Evolutionary conservation across 179 eudicot genomes (phyloP), one percentile per base, ranked within the genome.

Genomic region (Gypsophila paniculata): DNA sequence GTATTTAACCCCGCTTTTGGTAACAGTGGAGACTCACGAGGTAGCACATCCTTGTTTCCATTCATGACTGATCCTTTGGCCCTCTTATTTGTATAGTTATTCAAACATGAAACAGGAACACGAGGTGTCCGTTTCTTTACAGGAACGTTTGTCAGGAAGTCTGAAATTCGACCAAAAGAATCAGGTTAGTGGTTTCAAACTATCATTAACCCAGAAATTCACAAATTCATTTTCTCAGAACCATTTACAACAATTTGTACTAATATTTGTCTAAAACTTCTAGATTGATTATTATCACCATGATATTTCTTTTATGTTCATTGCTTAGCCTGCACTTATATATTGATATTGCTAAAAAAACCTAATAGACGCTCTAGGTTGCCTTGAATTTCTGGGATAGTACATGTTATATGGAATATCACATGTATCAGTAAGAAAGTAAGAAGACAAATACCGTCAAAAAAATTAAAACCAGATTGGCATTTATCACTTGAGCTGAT

Each of bases 91-190:
- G 86, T 80, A 87, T 65, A 76, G 51, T 42, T 72, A 69, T 77
- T 79, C 42, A 69, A 55, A 19, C 22, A 51, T 39, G 83, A 74
- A 73, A 94, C 86, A 59, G 91, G 92, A 53, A 84, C 81, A 63
- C 99, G 91, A 42, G 99, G 99, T 22, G 99, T 91, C 83, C 99
- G 87, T 85, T 91, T 94, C 71, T 84, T 91, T 70, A 91, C 97
- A 77, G 89, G 86, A 72, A 83, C 74, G 65, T 80, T 78, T 75
- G 86, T 88, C 59, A 82, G 85, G 73, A 73, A 83, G 65, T 86
- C 96, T 93, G 75, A 68, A 78, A 51, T 79, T 63, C 48, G 39
- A 70, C 55, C 39, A 15, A 68, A 44, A 23, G 25, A 69, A 60
- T 48, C 54, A 72, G 55, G 38, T 68, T 64, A 62, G 34, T 32